These are phyloP conservation scores for Schoenoplectus tabernaemontani DNA, from an alignment of 202 grass and related monocot species.

Conservation along the genomic window DNA sequence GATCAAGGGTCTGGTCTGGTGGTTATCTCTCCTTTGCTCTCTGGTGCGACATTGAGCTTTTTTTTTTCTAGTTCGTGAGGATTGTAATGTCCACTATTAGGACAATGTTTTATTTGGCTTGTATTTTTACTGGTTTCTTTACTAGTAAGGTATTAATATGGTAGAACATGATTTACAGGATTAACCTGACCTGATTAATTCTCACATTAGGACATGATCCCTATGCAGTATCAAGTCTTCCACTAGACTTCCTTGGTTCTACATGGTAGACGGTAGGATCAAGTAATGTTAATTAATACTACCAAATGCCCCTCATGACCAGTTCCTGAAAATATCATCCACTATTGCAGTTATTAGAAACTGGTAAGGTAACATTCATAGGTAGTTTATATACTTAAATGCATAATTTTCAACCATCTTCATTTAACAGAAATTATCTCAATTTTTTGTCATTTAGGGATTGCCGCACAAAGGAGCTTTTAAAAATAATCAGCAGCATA, in stretches of 20 bases:
- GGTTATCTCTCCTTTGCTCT: constrained; percentile 70
- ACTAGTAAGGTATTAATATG: neutral
- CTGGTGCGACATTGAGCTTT: constrained; percentile 63
- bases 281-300: neutral
- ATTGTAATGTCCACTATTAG: neutral
- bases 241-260: neutral
- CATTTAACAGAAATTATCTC: neutral
- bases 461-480: constrained; percentile 64
- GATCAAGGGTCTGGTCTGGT: constrained; percentile 87
- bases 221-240: neutral
- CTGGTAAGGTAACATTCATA: neutral
- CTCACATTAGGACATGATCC: neutral
- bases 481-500: constrained; percentile 80
- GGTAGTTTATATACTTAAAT: neutral
- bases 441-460: constrained; percentile 49
- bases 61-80: constrained; percentile 16
- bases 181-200: neutral
- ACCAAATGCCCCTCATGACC: neutral
- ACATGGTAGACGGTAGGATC: neutral
- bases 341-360: neutral
- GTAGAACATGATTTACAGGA: neutral
- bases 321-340: neutral
- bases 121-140: neutral
- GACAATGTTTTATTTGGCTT: neutral
- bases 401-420: neutral